Evolutionary conservation across 1,139 yeast genomes (phyloP).

Genomic region (Eremothecium sinecaudum): DNA sequence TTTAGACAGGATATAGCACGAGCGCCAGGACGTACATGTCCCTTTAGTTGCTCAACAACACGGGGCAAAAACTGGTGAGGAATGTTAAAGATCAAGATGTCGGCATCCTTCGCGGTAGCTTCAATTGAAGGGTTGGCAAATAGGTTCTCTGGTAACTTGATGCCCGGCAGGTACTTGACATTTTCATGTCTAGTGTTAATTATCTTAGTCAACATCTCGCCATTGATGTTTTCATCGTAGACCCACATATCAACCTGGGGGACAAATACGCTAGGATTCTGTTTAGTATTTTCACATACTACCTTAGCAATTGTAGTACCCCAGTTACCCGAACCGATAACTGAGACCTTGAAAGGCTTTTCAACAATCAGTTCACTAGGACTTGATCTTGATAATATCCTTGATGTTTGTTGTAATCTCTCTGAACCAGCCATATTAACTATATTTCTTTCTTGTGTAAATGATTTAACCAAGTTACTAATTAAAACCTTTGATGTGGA

Average conservation of each 20-base stretch:
- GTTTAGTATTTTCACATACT: conserved; percentile 73
- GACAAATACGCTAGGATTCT: conserved; percentile 58
- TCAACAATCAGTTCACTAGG: conserved; percentile 18
- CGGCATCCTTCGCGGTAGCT: conserved; percentile 65
- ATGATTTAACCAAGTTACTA: too few relatives aligned
- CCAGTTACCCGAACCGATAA: conserved; percentile 80
- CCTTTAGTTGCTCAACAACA: conserved; percentile 65
- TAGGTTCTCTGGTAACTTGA: conserved; percentile 69
- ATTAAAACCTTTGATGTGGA: too few relatives aligned
- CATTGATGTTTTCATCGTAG: conserved; percentile 67
- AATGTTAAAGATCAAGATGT: conserved; percentile 76
- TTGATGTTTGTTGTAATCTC: conserved; percentile 28
- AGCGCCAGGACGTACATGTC: conserved; percentile 54
- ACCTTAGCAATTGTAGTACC: conserved; percentile 95
- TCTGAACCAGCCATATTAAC: conserved; percentile 28
- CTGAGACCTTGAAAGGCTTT: conserved; percentile 38
- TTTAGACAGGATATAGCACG: conserved; percentile 90
- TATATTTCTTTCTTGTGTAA: too few relatives aligned
- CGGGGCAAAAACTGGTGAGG: conserved; percentile 87
- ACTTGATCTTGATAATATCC: conserved; percentile 20
- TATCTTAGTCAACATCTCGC: conserved; percentile 68
- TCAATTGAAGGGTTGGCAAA: conserved; percentile 76
- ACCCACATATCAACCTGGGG: conserved; percentile 88
- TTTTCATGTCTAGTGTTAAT: conserved; percentile 83
- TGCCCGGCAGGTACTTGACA: conserved; percentile 77